Evolutionary conservation across 257 asterid genomes (phyloP).

Genomic region (Solanum chilense): DNA sequence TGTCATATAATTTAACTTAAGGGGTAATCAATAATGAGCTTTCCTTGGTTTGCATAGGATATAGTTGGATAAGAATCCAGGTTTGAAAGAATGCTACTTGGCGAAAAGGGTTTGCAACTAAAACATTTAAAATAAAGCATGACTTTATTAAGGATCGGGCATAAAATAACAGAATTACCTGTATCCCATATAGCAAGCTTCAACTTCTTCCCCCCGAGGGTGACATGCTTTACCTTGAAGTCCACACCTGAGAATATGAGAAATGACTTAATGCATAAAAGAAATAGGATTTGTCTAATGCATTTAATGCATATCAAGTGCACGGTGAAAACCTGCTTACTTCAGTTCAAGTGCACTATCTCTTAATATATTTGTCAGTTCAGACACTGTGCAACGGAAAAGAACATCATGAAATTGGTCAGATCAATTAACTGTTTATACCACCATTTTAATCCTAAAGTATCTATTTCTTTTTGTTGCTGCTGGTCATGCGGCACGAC

Average conservation of each 20-base stretch:
- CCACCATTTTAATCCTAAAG: background rate
- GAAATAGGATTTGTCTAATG: background rate
- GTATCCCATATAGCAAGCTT: conserved; percentile 99
- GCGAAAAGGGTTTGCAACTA: background rate
- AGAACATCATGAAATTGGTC: background rate
- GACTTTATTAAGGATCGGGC: background rate
- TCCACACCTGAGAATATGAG: conserved; percentile 59
- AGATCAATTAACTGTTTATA: background rate
- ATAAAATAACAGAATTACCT: conserved; percentile 27
- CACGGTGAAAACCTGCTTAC: background rate
- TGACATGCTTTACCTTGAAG: conserved; percentile 90
- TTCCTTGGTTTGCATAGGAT: background rate
- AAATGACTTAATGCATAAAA: background rate
- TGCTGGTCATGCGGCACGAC: background rate
- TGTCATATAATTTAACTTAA: background rate
- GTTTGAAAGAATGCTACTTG: background rate
- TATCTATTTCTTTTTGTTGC: background rate
- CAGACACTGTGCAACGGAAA: background rate
- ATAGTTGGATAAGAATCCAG: background rate
- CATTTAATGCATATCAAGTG: background rate
- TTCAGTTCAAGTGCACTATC: background rate
- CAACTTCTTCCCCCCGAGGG: conserved; percentile 79
- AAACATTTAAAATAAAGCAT: background rate
- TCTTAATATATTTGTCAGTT: background rate
- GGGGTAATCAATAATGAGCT: background rate